These are phyloP conservation scores for Cantharellus anzutake DNA, from an alignment of 768 basidiomycete species.

Conservation along the genomic window DNA sequence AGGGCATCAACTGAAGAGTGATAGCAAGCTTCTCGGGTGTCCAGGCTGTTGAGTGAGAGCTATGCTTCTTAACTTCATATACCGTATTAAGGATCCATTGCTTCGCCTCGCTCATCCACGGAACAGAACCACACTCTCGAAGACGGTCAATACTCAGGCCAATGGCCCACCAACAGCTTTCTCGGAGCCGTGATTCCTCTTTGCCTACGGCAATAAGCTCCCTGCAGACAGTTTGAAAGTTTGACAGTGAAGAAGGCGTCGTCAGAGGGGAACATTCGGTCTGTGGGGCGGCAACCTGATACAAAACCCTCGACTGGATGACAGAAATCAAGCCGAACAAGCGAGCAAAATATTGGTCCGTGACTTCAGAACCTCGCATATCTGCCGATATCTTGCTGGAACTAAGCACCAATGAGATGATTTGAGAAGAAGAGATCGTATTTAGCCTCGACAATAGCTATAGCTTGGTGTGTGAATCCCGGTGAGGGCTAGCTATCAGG, in stretches of 20 bases:
- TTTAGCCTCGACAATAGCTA: conserved; percentile 64
- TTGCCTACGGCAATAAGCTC: conserved; percentile 53
- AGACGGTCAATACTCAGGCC: conserved; percentile 42
- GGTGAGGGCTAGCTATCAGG: conserved; percentile 2
- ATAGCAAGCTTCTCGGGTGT: conserved; percentile 79
- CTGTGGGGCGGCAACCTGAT: conserved; percentile 36
- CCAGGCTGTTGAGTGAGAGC: conserved; percentile 27
- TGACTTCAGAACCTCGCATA: conserved; percentile 79
- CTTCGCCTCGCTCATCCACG: conserved; percentile 55
- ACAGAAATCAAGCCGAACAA: conserved; percentile 78
- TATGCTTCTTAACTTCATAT: conserved; percentile 26
- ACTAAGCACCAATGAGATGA: conserved; percentile 55
- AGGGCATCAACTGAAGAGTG: conserved; percentile 37
- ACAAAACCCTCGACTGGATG: conserved; percentile 67
- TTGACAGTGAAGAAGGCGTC: conserved; percentile 34
- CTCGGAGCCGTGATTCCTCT: conserved; percentile 77
- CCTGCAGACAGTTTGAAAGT: conserved; percentile 38
- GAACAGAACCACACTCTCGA: conserved; percentile 29
- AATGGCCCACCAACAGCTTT: conserved; percentile 79
- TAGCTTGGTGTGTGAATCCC: background rate
- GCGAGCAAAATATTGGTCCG: conserved; percentile 81
- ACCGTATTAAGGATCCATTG: conserved; percentile 29
- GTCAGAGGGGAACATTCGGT: conserved; percentile 23
- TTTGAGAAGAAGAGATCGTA: conserved; percentile 59
- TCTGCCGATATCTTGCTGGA: conserved; percentile 52